Evolutionary conservation across 768 basidiomycete species (phyloP).

Genomic region (Russula brevipes): DNA sequence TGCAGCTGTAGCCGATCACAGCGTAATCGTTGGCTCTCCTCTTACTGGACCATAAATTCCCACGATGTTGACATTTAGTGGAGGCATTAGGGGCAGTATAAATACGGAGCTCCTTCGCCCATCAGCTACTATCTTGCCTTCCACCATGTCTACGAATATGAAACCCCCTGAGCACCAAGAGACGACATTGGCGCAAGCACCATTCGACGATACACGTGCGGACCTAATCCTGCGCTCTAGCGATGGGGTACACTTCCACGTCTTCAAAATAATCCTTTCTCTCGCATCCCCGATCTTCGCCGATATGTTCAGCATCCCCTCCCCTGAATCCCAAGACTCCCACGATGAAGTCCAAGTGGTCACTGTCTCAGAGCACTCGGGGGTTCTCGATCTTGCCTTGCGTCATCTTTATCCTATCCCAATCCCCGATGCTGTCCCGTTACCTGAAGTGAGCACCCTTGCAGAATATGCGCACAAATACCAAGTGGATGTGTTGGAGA

Average conservation of each 20-base stretch:
- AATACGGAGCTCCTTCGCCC: too few species aligned
- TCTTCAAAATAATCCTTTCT: conserved; percentile 14
- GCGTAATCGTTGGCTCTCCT: too few species aligned
- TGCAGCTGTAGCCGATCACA: too few species aligned
- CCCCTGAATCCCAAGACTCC: background rate
- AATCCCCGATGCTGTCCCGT: background rate
- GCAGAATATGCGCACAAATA: conserved; percentile 19
- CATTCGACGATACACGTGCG: conserved; percentile 8
- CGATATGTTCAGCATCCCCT: conserved; percentile 10
- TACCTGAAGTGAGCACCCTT: conserved; percentile 2
- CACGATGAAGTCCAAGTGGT: background rate
- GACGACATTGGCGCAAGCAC: background rate
- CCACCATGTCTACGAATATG: too few species aligned
- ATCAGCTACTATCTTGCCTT: too few species aligned
- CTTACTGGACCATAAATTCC: too few species aligned
- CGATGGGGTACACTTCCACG: conserved; percentile 10
- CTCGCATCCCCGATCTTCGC: conserved; percentile 11
- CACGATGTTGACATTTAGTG: too few species aligned
- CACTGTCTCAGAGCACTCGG: conserved; percentile 3
- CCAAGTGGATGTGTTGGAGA: conserved; percentile 3
- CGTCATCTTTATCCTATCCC: conserved; percentile 17
- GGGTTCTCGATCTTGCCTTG: conserved; percentile 9
- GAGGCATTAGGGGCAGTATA: too few species aligned
- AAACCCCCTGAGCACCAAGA: too few species aligned
- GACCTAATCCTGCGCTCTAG: conserved; percentile 13